Evolutionary conservation across 169 alveolate species (phyloP).

Genomic region (Plasmodium yoelii): DNA sequence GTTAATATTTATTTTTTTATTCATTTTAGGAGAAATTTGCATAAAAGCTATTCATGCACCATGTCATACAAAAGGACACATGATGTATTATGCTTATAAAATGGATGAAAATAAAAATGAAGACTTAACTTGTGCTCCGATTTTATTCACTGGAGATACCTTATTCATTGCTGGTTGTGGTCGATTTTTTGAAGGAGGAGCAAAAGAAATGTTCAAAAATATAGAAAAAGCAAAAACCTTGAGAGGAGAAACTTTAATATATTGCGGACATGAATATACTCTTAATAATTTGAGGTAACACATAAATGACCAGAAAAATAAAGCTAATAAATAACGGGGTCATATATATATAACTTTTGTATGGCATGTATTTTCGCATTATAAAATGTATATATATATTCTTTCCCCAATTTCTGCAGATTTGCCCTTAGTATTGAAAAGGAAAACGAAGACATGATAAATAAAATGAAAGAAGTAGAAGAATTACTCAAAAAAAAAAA

Average conservation of each 20-base stretch:
- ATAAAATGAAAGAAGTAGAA: slow-evolving; percentile 52
- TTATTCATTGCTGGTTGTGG: slow-evolving; percentile 96
- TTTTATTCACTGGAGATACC: slow-evolving; percentile 92
- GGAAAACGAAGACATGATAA: slow-evolving; percentile 59
- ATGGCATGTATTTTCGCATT: neutral
- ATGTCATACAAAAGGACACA: slow-evolving; percentile 97
- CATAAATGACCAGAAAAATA: too few species aligned
- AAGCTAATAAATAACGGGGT: too few species aligned
- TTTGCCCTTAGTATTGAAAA: slow-evolving; percentile 61
- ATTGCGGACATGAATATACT: slow-evolving; percentile 97
- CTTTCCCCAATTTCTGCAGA: neutral
- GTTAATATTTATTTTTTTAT: neutral
- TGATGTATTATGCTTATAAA: slow-evolving; percentile 88
- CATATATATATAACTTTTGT: neutral
- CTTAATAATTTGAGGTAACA: slow-evolving; percentile 84
- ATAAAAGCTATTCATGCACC: slow-evolving; percentile 91
- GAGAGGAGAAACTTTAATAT: slow-evolving; percentile 91
- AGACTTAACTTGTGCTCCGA: slow-evolving; percentile 72
- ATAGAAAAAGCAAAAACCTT: slow-evolving; percentile 76
- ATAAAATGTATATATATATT: neutral
- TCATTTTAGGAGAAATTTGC: slow-evolving; percentile 79
- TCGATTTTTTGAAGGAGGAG: slow-evolving; percentile 95
- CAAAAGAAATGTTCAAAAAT: slow-evolving; percentile 87
- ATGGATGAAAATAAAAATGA: slow-evolving; percentile 63
- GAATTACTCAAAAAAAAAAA: slow-evolving; percentile 37